phyloP scores from a whole-genome alignment of 2,329 filamentous ascomycete species.

The Arthroderma uncinatum region DNA sequence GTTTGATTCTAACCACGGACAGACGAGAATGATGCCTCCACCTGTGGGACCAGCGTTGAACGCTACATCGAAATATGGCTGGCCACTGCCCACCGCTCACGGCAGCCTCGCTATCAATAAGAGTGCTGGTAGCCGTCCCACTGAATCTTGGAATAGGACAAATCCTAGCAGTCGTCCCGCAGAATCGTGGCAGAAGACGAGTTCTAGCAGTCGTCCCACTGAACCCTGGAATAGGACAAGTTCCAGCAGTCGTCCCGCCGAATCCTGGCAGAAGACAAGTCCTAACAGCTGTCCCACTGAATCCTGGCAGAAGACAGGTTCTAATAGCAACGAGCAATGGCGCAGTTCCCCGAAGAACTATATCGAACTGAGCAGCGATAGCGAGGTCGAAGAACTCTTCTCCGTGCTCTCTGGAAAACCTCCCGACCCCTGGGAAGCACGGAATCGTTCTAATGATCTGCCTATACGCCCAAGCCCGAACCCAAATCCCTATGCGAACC shows the following conservation, averaged over 20 bases:
- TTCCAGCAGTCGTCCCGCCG: too few relatives aligned
- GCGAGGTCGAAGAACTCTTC: slow-evolving; percentile 8
- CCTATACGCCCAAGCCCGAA: background rate
- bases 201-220: too few relatives aligned
- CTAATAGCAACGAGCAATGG: background rate
- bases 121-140: background rate
- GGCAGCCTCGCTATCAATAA: background rate
- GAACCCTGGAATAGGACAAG: too few relatives aligned
- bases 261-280: background rate
- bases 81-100: background rate
- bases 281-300: background rate
- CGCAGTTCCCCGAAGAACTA: background rate
- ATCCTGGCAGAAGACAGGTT: background rate
- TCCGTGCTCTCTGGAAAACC: too few relatives aligned
- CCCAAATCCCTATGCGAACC: background rate
- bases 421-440: background rate
- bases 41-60: background rate
- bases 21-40: slow-evolving; percentile 1
- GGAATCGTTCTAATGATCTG: background rate
- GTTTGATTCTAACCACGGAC: background rate
- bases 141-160: background rate
- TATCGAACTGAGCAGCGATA: slow-evolving; percentile 12
- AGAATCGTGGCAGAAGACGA: too few relatives aligned
- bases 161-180: too few relatives aligned
- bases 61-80: background rate